A percentile compares a stretch with the other conserved stretches of the same genome.
These are phyloP conservation scores for Drechslerella dactyloides DNA, from an alignment of 2,329 filamentous ascomycete genomes.

Conservation along the genomic window DNA sequence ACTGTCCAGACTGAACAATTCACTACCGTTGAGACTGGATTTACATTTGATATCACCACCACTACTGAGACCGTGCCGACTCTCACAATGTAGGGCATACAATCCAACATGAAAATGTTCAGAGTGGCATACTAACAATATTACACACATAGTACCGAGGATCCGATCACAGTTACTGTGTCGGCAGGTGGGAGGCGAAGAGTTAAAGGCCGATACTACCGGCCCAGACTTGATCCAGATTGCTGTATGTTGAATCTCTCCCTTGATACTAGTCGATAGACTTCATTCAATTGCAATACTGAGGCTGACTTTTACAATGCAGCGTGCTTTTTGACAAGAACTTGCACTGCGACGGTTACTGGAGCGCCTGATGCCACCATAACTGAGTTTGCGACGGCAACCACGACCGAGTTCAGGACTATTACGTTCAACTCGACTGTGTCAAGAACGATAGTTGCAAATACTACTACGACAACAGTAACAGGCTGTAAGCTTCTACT, in stretches of 20 bases:
- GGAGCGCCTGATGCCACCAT: slow-evolving; percentile 16
- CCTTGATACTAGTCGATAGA: neutral
- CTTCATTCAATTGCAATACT: too few relatives aligned
- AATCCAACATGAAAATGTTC: neutral
- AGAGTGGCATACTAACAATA: neutral
- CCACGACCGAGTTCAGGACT: slow-evolving; percentile 37
- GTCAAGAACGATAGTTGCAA: slow-evolving; percentile 33
- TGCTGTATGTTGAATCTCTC: slow-evolving; percentile 23
- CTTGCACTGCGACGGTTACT: slow-evolving; percentile 31
- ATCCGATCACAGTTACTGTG: slow-evolving; percentile 27
- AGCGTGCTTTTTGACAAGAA: slow-evolving; percentile 45
- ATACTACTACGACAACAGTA: slow-evolving; percentile 12
- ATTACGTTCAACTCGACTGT: slow-evolving; percentile 43
- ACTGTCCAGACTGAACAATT: slow-evolving; percentile 17
- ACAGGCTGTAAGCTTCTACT: slow-evolving; percentile 19
- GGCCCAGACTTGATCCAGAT: slow-evolving; percentile 31
- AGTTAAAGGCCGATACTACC: slow-evolving; percentile 28
- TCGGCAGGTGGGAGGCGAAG: neutral
- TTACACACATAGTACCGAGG: slow-evolving; percentile 11
- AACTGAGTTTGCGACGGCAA: slow-evolving; percentile 21
- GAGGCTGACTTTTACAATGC: neutral
- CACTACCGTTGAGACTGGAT: slow-evolving; percentile 17
- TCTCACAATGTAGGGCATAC: slow-evolving; percentile 24
- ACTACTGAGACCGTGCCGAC: slow-evolving; percentile 24
- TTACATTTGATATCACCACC: slow-evolving; percentile 22